Conservation (phyloP, 1,139 yeast species). For the Geotrichum reessii region DNA sequence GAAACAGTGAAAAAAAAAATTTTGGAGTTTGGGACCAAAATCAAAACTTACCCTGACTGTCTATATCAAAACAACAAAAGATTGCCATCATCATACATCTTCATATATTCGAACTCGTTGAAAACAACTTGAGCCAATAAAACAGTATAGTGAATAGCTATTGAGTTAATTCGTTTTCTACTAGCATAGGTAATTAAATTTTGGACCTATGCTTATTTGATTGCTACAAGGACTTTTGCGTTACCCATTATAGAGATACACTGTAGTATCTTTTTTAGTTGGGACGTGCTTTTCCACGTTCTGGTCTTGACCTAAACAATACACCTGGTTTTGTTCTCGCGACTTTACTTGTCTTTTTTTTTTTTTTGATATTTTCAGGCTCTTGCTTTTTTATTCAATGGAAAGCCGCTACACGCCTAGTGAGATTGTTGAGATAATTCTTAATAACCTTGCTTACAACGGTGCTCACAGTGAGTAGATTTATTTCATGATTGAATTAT, state of each 20-base stretch:
- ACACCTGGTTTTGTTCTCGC: not conserved
- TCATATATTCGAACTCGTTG: not conserved
- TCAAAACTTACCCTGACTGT: not conserved
- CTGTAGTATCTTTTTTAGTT: not conserved
- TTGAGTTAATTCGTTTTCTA: not conserved
- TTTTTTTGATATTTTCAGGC: not conserved
- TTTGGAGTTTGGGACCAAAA: not conserved
- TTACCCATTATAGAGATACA: not conserved
- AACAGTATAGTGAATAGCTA: not conserved
- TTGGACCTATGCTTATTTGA: not conserved
- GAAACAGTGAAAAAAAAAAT: not conserved
- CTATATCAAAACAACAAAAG: not conserved
- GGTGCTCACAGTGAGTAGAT: constrained; percentile 5
- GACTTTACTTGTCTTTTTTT: not conserved
- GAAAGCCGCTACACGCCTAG: constrained; percentile 1
- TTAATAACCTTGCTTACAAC: constrained; percentile 3
- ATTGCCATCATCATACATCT: not conserved
- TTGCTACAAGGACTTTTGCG: no score
- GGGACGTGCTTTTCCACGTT: not conserved
- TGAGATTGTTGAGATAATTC: constrained; percentile 5
- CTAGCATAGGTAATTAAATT: not conserved
- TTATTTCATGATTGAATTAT: not conserved
- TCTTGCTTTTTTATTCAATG: not conserved
- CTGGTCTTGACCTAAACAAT: not conserved
- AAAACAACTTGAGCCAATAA: not conserved